phyloP scores from a whole-genome alignment of 1,139 yeast genomes.

The Pichia sp. region DNA sequence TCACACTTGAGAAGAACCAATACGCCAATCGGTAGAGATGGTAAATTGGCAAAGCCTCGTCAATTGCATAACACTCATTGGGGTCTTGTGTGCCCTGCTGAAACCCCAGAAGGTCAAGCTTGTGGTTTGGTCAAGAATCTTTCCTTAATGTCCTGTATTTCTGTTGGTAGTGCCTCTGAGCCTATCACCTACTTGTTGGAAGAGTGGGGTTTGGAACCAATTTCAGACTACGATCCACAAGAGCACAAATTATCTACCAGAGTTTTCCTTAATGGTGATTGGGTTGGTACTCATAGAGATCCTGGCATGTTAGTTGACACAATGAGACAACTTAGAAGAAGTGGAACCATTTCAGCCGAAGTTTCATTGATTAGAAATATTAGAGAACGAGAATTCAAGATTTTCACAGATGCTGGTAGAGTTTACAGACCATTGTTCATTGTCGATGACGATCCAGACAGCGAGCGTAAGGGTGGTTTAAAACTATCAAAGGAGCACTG shows the following conservation, averaged over 20 bases:
- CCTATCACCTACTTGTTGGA: conserved; percentile 90
- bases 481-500: conserved; percentile 83
- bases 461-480: conserved; percentile 71
- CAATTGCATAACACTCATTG: conserved; percentile 98
- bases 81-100: conserved; percentile 99
- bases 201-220: conserved; percentile 99
- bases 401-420: conserved; percentile 98
- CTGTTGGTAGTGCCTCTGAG: conserved; percentile 97
- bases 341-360: conserved; percentile 94
- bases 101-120: conserved; percentile 99
- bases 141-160: conserved; percentile 94
- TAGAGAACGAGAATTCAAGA: conserved; percentile 91
- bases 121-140: conserved; percentile 97
- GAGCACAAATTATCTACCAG: conserved; percentile 89
- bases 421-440: conserved; percentile 92
- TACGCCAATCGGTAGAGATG: conserved; percentile 98
- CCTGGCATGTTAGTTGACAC: conserved; percentile 89
- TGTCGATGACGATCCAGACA: conserved; percentile 78
- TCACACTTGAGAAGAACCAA: conserved; percentile 98
- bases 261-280: conserved; percentile 96
- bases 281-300: conserved; percentile 98
- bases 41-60: conserved; percentile 97
- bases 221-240: conserved; percentile 93
- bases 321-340: conserved; percentile 86
- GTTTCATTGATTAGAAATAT: conserved; percentile 96